Conservation (phyloP, 768 basidiomycete species). For the Holtermannia corniformis region DNA sequence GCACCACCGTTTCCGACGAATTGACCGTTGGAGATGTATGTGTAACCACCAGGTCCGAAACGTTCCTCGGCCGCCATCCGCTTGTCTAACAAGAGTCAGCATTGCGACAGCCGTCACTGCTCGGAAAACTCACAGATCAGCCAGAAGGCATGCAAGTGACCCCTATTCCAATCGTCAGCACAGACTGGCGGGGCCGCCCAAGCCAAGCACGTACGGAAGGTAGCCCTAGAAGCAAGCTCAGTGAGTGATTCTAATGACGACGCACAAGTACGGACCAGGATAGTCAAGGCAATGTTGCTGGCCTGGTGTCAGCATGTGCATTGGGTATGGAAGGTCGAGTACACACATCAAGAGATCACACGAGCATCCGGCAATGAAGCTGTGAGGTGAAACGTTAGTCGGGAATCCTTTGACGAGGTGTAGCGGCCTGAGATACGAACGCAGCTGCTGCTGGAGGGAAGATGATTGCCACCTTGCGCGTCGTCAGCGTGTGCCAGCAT, state of each 20-base stretch:
- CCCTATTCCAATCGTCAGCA: constrained; percentile 3
- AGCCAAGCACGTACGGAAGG: constrained; percentile 14
- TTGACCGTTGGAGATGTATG: constrained; percentile 34
- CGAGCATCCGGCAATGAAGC: constrained; percentile 33
- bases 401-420: too few species aligned
- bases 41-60: constrained; percentile 28
- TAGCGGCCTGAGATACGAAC: constrained; percentile 7
- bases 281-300: constrained; percentile 9
- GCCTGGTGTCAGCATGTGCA: background rate
- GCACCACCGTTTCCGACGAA: constrained; percentile 20
- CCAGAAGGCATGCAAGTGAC: constrained; percentile 38
- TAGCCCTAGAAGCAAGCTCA: constrained; percentile 10
- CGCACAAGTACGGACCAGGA: background rate
- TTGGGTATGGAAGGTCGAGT: background rate
- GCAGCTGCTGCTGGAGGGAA: constrained; percentile 31
- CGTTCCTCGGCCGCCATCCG: constrained; percentile 35
- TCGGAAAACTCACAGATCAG: constrained; percentile 19
- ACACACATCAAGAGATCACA: constrained; percentile 34
- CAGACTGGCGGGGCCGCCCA: too few species aligned
- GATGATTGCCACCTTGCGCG: constrained; percentile 29
- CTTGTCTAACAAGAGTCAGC: constrained; percentile 17
- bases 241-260: too few species aligned
- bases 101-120: background rate
- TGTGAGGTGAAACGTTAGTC: too few species aligned
- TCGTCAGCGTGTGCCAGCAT: background rate